Evolutionary conservation across 352 stramenopile genomes (phyloP).

Genomic region (Phytophthora palmivora): DNA sequence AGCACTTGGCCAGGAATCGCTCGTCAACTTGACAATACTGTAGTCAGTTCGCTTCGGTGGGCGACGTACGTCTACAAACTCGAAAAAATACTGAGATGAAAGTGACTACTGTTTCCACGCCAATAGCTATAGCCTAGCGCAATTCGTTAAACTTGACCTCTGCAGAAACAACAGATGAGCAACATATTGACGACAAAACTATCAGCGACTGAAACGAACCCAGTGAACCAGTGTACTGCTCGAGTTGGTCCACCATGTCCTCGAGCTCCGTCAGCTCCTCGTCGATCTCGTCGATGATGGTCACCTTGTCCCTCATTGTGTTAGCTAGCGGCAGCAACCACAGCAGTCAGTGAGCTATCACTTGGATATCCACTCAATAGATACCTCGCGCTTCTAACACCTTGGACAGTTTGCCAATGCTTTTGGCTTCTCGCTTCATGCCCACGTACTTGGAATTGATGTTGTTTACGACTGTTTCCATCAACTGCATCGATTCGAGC

Average conservation of each 20-base stretch:
- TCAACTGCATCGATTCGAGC: slow-evolving; percentile 74
- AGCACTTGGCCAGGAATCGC: slow-evolving; percentile 11
- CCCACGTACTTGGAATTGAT: slow-evolving; percentile 69
- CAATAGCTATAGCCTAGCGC: slow-evolving; percentile 19
- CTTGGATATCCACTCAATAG: background rate
- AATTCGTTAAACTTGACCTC: slow-evolving; percentile 82
- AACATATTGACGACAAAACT: background rate
- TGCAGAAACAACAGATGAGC: slow-evolving; percentile 32
- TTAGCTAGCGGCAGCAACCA: slow-evolving; percentile 35
- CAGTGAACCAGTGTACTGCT: slow-evolving; percentile 77
- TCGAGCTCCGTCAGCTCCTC: slow-evolving; percentile 87
- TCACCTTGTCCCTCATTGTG: slow-evolving; percentile 78
- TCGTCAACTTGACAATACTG: slow-evolving; percentile 6
- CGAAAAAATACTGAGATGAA: slow-evolving; percentile 4
- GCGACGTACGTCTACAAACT: background rate
- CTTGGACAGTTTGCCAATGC: slow-evolving; percentile 69
- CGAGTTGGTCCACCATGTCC: slow-evolving; percentile 89
- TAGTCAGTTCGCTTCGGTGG: slow-evolving; percentile 17
- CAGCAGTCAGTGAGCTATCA: background rate
- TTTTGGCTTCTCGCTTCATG: slow-evolving; percentile 68
- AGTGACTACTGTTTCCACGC: background rate
- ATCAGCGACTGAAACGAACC: slow-evolving; percentile 39
- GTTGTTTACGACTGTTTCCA: slow-evolving; percentile 65
- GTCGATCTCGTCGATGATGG: slow-evolving; percentile 83
- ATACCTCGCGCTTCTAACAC: slow-evolving; percentile 76